These are phyloP conservation scores for Podaxis sp. DNA, from an alignment of 768 basidiomycete species.

Conservation along the genomic window DNA sequence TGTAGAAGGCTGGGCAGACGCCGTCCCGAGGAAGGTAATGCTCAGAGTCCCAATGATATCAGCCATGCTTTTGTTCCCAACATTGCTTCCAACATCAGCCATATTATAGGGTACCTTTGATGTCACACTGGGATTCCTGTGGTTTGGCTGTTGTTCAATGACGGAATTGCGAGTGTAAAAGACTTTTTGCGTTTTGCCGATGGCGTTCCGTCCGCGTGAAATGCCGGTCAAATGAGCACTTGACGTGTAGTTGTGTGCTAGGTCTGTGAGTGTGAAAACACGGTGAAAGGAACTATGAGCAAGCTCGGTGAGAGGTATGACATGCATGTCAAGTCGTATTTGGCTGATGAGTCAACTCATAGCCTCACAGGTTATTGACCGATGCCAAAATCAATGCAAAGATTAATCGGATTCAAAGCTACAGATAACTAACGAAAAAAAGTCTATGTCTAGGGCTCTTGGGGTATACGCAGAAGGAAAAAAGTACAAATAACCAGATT, in stretches of 20 bases:
- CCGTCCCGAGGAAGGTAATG: constrained; percentile 76
- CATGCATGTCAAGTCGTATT: background rate
- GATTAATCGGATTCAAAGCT: background rate
- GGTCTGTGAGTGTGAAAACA: background rate
- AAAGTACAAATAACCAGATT: no score
- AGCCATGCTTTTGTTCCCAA: no score
- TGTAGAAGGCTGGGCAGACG: constrained; percentile 75
- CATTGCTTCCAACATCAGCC: background rate
- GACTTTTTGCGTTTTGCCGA: background rate
- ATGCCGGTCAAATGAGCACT: background rate
- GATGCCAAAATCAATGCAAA: no score
- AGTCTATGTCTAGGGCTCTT: background rate
- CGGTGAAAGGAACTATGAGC: background rate
- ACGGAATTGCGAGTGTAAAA: no score
- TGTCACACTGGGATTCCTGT: constrained; percentile 8
- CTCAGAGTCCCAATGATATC: constrained; percentile 26
- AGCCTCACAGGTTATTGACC: no score
- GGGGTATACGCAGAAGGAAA: no score
- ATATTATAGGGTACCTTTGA: background rate
- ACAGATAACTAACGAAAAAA: background rate
- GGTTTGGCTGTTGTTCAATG: background rate
- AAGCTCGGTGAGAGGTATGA: background rate
- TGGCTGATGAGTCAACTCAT: background rate
- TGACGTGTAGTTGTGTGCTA: background rate
- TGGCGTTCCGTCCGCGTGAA: background rate